These are phyloP conservation scores for Hirschfeldia incana DNA, from an alignment of 345 rosid genomes.

Conservation along the genomic window DNA sequence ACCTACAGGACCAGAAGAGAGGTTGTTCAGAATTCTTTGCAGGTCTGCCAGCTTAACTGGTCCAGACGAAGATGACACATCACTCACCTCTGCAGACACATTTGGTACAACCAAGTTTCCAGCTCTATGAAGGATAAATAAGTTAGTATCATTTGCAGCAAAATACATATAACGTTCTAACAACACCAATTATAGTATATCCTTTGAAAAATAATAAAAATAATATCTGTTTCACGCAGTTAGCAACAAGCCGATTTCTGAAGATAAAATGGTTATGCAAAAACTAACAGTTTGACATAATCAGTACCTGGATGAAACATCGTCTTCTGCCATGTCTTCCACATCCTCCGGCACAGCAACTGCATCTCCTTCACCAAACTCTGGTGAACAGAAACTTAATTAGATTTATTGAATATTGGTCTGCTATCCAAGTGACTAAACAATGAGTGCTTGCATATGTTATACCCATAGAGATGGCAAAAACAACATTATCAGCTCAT, in stretches of 20 bases:
- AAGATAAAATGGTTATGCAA: background rate
- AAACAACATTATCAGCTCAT: slow-evolving; percentile 17
- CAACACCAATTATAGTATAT: background rate
- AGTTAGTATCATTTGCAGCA: background rate
- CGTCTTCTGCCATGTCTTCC: slow-evolving; percentile 80
- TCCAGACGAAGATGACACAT: slow-evolving; percentile 76
- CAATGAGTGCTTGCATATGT: background rate
- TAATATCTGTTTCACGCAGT: background rate
- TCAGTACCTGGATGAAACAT: slow-evolving; percentile 77
- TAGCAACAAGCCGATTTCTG: slow-evolving; percentile 6
- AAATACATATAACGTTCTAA: background rate
- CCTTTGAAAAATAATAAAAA: background rate
- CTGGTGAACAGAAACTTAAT: slow-evolving; percentile 41
- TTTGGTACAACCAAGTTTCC: slow-evolving; percentile 71
- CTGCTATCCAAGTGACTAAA: slow-evolving; percentile 1
- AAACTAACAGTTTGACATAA: slow-evolving; percentile 11
- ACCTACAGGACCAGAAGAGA: slow-evolving; percentile 63
- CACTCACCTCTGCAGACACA: slow-evolving; percentile 69
- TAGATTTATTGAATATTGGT: slow-evolving; percentile 12
- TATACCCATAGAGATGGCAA: slow-evolving; percentile 7
- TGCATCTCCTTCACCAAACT: slow-evolving; percentile 56
- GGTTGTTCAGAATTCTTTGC: slow-evolving; percentile 86
- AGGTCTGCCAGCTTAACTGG: slow-evolving; percentile 86
- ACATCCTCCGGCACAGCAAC: slow-evolving; percentile 57
- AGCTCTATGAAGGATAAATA: slow-evolving; percentile 51